Percentiles rank a stretch among this genome's conserved stretches.
Evolutionary conservation across 768 basidiomycete genomes (phyloP).

Genomic region (Gyrodon lividus): DNA sequence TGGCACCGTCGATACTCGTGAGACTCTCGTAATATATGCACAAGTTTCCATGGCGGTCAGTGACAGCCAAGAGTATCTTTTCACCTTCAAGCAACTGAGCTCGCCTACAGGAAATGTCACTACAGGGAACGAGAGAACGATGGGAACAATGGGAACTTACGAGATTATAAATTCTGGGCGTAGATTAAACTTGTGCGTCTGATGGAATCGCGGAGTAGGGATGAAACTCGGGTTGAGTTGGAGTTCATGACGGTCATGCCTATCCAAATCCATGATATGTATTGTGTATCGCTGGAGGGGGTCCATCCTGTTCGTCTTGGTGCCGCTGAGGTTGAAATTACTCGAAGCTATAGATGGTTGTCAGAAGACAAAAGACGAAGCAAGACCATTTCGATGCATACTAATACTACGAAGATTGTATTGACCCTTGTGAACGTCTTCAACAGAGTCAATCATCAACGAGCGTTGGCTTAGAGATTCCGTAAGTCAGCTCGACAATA

Average conservation of each 20-base stretch:
- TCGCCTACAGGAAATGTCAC: conserved; percentile 17
- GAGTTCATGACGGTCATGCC: conserved; percentile 7
- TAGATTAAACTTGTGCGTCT: background rate
- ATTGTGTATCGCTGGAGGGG: conserved; percentile 4
- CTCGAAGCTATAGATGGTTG: background rate
- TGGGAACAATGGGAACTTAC: background rate
- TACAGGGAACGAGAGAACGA: background rate
- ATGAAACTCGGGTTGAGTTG: conserved; percentile 3
- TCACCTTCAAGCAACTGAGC: conserved; percentile 37
- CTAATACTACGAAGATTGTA: no score
- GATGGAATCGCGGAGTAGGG: conserved; percentile 3
- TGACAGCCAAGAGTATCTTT: conserved; percentile 37
- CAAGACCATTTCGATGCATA: no score
- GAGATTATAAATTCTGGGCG: background rate
- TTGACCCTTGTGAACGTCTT: background rate
- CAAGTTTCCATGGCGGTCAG: conserved; percentile 28
- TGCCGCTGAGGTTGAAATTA: background rate
- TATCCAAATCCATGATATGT: conserved; percentile 4
- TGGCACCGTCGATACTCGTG: conserved; percentile 26
- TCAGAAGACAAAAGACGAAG: background rate
- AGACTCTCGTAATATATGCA: conserved; percentile 36
- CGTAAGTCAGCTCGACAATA: background rate
- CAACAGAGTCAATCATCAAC: background rate
- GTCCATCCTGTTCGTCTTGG: background rate
- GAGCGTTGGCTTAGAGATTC: background rate